Conservation (phyloP, 768 basidiomycete genomes). For the Suillus americanus region DNA sequence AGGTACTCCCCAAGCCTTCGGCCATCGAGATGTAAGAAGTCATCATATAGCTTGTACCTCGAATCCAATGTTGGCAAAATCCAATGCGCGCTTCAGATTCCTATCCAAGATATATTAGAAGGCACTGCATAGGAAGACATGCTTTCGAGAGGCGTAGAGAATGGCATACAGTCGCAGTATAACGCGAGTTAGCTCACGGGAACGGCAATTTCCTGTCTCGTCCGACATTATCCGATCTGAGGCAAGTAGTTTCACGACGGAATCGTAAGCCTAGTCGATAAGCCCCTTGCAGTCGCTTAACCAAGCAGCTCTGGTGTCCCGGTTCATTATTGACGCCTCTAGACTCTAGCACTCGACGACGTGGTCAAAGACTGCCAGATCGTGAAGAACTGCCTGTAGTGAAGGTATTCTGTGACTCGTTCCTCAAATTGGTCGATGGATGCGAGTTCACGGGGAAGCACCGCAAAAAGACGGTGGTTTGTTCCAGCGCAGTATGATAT, state of each 20-base stretch:
- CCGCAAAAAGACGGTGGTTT: conserved; percentile 84
- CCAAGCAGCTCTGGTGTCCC: conserved; percentile 63
- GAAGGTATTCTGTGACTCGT: conserved; percentile 69
- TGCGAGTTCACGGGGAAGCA: conserved; percentile 64
- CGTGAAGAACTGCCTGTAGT: conserved; percentile 77
- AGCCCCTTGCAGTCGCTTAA: conserved; percentile 60
- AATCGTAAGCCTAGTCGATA: conserved; percentile 63
- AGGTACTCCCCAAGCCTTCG: conserved; percentile 72
- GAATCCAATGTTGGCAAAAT: conserved; percentile 88
- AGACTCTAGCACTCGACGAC: conserved; percentile 61
- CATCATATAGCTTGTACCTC: conserved; percentile 80
- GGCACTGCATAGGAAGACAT: conserved; percentile 15
- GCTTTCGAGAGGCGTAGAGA: conserved; percentile 59
- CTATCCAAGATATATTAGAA: conserved; percentile 36
- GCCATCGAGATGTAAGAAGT: conserved; percentile 66
- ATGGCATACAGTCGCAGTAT: conserved; percentile 80
- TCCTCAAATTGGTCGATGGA: conserved; percentile 66
- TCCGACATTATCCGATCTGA: conserved; percentile 77
- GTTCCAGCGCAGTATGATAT: conserved; percentile 74
- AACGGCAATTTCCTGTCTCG: conserved; percentile 50
- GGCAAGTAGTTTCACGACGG: conserved; percentile 68
- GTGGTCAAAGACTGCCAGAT: conserved; percentile 62
- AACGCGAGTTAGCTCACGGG: conserved; percentile 70
- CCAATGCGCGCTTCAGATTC: conserved; percentile 71
- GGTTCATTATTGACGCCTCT: conserved; percentile 55